These are phyloP conservation scores for Corymbia maculata DNA, from an alignment of 345 rosid genomes.

Conservation along the genomic window DNA sequence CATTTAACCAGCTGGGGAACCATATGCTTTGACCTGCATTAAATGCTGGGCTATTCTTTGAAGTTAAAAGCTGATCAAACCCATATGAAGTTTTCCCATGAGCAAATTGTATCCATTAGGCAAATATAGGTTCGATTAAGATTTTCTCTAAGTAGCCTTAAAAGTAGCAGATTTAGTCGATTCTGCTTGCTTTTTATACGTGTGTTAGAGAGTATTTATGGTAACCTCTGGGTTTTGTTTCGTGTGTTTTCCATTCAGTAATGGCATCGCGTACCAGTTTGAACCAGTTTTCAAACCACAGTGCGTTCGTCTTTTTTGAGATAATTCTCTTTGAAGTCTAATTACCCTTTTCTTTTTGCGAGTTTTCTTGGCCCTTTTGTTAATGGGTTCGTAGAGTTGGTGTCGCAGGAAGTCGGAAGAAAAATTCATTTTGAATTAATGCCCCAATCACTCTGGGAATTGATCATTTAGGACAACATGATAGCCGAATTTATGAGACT, in stretches of 20 bases:
- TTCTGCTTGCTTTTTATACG: background rate
- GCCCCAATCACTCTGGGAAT: background rate
- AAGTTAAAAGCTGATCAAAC: too few species aligned
- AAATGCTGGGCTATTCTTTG: too few species aligned
- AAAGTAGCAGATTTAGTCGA: conserved; percentile 26
- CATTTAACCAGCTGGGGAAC: background rate
- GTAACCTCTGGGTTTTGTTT: background rate
- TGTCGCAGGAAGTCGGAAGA: background rate
- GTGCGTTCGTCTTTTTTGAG: background rate
- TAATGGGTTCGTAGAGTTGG: background rate
- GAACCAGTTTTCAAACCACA: background rate
- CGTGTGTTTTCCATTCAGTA: background rate
- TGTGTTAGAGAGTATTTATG: background rate
- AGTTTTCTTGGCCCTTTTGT: background rate
- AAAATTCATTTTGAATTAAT: background rate
- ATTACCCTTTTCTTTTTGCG: background rate
- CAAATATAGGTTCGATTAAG: background rate
- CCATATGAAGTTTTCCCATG: too few species aligned
- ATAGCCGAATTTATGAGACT: background rate
- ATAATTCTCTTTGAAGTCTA: background rate
- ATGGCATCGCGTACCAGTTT: background rate
- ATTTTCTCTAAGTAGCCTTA: conserved; percentile 16
- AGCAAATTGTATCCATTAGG: too few species aligned
- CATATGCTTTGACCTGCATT: too few species aligned
- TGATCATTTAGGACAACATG: background rate